These are phyloP conservation scores for Helianthus annuus DNA, from an alignment of 129 eudicot species.

Conservation along the genomic window HanXRQr2.0-SUNRISE NC_035443.2:168985085-168985584, in stretches of 20 bases:
- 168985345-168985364: conserved; percentile 68
- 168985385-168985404: conserved; percentile 25
- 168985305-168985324: conserved; percentile 91
- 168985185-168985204: conserved; percentile 69
- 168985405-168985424: conserved; percentile 15
- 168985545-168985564: conserved; percentile 39
- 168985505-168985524: conserved; percentile 23
- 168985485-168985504: conserved; percentile 17
- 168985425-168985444: conserved; percentile 27
- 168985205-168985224: conserved; percentile 63
- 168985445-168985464: conserved; percentile 24
- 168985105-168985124: conserved; percentile 94
- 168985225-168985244: conserved; percentile 42
- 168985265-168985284: conserved; percentile 76
- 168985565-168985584: conserved; percentile 6
- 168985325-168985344: conserved; percentile 62
- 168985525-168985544: conserved; percentile 27
- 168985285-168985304: conserved; percentile 86
- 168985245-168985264: conserved; percentile 44
- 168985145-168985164: conserved; percentile 93
- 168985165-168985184: conserved; percentile 66
- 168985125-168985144: conserved; percentile 86
- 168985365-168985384: conserved; percentile 32
- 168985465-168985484: conserved; percentile 25
- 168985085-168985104: conserved; percentile 93